Evolutionary conservation across 352 stramenopile species (phyloP).

Genomic region (Globisporangium uncinulatum): DNA sequence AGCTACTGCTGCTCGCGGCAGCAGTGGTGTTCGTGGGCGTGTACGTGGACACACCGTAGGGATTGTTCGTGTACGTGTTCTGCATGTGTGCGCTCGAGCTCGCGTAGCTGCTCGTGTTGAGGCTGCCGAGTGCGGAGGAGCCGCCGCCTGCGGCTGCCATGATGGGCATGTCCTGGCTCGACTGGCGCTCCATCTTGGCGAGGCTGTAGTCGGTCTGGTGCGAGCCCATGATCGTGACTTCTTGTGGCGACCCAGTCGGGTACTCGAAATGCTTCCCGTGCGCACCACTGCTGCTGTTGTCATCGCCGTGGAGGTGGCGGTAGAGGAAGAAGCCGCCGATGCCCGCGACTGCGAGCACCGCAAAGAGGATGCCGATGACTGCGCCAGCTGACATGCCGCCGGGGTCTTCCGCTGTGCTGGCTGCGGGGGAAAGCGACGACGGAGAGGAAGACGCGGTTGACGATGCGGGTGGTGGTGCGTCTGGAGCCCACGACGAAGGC

Average conservation of each 20-base stretch:
- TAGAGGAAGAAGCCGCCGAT: slow-evolving; percentile 35
- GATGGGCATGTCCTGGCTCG: slow-evolving; percentile 16
- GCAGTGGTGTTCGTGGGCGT: too few relatives aligned
- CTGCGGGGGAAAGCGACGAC: too few relatives aligned
- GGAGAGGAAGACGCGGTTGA: neutral
- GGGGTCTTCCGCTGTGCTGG: slow-evolving; percentile 3
- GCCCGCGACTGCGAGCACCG: slow-evolving; percentile 27
- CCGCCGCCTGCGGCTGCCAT: slow-evolving; percentile 4
- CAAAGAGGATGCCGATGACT: slow-evolving; percentile 38
- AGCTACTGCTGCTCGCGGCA: neutral
- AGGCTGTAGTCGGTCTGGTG: slow-evolving; percentile 21
- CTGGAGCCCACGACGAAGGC: too few relatives aligned
- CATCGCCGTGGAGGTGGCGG: slow-evolving; percentile 21
- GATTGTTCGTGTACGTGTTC: slow-evolving; percentile 8
- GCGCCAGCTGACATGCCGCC: slow-evolving; percentile 32
- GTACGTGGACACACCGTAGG: neutral
- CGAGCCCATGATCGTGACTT: slow-evolving; percentile 15
- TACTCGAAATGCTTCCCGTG: slow-evolving; percentile 23
- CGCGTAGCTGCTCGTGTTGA: slow-evolving; percentile 11
- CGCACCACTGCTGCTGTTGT: neutral
- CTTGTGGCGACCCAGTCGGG: slow-evolving; percentile 18
- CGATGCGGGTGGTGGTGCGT: too few relatives aligned
- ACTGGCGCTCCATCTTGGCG: slow-evolving; percentile 16
- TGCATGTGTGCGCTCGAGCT: neutral
- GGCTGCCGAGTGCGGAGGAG: slow-evolving; percentile 7